phyloP scores from a whole-genome alignment of 352 stramenopile species.

The Thraustotheca clavata region DNA sequence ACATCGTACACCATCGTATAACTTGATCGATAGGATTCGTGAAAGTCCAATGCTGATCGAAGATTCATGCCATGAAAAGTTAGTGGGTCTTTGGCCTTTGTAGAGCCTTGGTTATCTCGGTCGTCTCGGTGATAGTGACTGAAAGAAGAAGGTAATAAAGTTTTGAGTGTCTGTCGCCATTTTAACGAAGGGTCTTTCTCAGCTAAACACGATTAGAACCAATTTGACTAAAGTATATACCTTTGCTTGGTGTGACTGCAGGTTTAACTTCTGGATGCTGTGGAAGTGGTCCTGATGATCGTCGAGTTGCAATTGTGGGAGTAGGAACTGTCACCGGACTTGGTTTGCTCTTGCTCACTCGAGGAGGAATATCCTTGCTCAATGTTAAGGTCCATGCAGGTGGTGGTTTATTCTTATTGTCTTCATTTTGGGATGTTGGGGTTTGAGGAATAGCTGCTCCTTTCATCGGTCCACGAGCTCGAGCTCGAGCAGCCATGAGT shows the following conservation, averaged over 20 bases:
- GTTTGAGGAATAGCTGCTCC: neutral
- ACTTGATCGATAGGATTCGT: conserved; percentile 5
- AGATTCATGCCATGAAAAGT: conserved; percentile 16
- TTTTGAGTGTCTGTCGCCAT: conserved; percentile 11
- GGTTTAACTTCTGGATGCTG: neutral
- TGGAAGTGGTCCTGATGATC: neutral
- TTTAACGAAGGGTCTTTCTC: neutral
- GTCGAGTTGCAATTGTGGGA: neutral
- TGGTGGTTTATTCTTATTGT: neutral
- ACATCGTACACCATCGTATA: conserved; percentile 19
- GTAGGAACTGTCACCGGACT: neutral
- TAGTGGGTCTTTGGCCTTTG: conserved; percentile 15
- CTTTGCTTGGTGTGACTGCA: neutral
- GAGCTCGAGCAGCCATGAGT: conserved; percentile 15
- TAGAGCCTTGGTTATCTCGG: conserved; percentile 8
- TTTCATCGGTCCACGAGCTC: conserved; percentile 12
- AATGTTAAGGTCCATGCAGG: conserved; percentile 17
- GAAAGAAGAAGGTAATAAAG: conserved; percentile 18
- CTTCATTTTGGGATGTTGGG: neutral
- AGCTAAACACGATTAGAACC: neutral
- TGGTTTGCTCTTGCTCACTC: neutral
- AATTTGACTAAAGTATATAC: neutral
- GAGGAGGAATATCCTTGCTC: conserved; percentile 13
- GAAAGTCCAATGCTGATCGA: conserved; percentile 18
- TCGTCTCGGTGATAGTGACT: conserved; percentile 20